Evolutionary conservation across 1,284 basidiomycete species (phyloP), one percentile per base, ranked within the genome.

Genomic region (Cryptococcus sp.): DNA sequence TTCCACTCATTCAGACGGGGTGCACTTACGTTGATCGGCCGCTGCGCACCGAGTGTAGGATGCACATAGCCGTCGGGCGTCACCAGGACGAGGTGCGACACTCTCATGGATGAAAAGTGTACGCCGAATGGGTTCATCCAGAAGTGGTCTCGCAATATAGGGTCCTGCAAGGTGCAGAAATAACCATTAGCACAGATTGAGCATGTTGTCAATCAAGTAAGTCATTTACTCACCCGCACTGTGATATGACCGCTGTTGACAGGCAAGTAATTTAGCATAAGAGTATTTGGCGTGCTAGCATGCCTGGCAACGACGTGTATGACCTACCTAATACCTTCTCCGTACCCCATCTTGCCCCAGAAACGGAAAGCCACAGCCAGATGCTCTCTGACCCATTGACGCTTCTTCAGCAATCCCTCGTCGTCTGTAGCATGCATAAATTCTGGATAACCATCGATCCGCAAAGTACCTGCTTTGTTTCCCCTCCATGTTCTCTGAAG

Each of bases 51-150:
- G 26, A 70, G 56, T 0, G 66, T 66, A 1, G 68, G 65, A 54
- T 66, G 59, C 6, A 74, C 69, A 53, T 65, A 70, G 11, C 75
- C 75, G 6, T 76, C 73, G 10, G 73, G 73, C 0, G 67, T 67
- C 29, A 77, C 74, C 17, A 76, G 69, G 16, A 72, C 69, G 44
- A 77, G 69, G 20, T 68, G 70, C 23, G 61, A 64, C 41, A 70
- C 66, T 10, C 62, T 64, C 63, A 73, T 68, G 38, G 39, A 22
- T 0, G 58, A 62, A 51, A 74, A 76, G 51, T 76, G 74, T 5
- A 71, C 63, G 10, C 63, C 67, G 41, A 76, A 69, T 0, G 73
- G 70, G 62, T 76, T 76, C 73, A 76, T 75, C 73, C 69, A 73
- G 58, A 69, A 75, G 56, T 73, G 68, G 46, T 69, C 72, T 3